Conservation (phyloP, 1,284 basidiomycete genomes). For the Rhizoctonia solani region DNA sequence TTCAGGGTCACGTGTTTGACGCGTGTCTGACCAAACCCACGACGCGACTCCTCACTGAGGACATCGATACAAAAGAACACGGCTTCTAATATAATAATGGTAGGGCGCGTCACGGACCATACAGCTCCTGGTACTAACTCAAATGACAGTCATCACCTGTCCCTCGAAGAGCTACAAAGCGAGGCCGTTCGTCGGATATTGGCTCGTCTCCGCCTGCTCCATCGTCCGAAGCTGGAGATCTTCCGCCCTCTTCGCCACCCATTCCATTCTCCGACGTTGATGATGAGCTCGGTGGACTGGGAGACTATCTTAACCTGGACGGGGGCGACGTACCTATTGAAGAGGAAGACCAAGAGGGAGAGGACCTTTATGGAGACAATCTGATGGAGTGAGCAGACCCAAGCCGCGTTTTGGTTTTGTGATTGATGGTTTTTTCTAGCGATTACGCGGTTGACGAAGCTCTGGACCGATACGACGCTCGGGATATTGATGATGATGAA, state of each 20-base stretch:
- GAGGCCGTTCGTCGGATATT: conserved; percentile 35
- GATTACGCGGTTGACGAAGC: conserved; percentile 85
- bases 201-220: conserved; percentile 31
- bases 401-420: too few species aligned
- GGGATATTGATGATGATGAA: conserved; percentile 82
- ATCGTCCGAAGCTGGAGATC: conserved; percentile 53
- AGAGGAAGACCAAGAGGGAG: conserved; percentile 83
- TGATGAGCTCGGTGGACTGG: conserved; percentile 77
- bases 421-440: conserved; percentile 52
- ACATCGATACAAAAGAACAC: neutral
- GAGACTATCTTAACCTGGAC: conserved; percentile 63
- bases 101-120: neutral
- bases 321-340: conserved; percentile 61
- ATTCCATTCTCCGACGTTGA: conserved; percentile 86
- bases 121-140: neutral
- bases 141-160: conserved; percentile 13
- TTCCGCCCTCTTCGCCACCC: conserved; percentile 83
- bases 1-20: conserved; percentile 22
- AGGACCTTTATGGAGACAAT: conserved; percentile 89
- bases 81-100: conserved; percentile 12
- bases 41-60: conserved; percentile 22
- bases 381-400: conserved; percentile 66
- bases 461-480: conserved; percentile 87
- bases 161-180: conserved; percentile 33
- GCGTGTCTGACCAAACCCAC: conserved; percentile 19